Conservation (phyloP, 75 land plant species). For the Pinus albicaulis region DNA sequence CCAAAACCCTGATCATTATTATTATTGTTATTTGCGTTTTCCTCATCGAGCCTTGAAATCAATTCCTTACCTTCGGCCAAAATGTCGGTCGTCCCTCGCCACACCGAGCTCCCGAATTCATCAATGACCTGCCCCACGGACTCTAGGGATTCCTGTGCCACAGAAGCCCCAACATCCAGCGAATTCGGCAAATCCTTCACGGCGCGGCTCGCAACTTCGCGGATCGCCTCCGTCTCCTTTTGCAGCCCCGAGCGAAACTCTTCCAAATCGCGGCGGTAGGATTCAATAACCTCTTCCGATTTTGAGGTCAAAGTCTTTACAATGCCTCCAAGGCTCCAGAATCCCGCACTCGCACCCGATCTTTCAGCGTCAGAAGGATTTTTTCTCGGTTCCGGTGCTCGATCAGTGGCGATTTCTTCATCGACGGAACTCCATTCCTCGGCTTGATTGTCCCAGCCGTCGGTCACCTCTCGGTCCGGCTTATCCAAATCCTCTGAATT, state of each 20-base stretch:
- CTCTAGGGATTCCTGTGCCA: slow-evolving; percentile 80
- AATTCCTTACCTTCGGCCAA: slow-evolving; percentile 63
- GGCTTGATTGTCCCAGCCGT: not conserved
- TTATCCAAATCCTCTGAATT: not conserved
- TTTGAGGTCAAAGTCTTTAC: slow-evolving; percentile 65
- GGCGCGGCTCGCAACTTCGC: slow-evolving; percentile 70
- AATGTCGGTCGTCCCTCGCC: slow-evolving; percentile 75
- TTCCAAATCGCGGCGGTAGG: slow-evolving; percentile 76
- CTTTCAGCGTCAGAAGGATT: not conserved
- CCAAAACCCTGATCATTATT: not conserved
- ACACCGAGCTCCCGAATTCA: slow-evolving; percentile 69
- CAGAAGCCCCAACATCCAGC: slow-evolving; percentile 75
- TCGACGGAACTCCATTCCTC: not conserved
- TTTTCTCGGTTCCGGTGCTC: not conserved
- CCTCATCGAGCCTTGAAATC: not conserved
- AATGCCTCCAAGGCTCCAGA: slow-evolving; percentile 74
- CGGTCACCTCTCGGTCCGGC: not conserved
- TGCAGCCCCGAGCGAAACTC: slow-evolving; percentile 84
- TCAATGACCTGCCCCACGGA: slow-evolving; percentile 80
- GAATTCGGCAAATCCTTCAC: slow-evolving; percentile 68
- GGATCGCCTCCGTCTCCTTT: slow-evolving; percentile 70
- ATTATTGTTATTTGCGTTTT: not conserved
- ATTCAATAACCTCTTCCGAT: slow-evolving; percentile 76
- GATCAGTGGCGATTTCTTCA: not conserved
- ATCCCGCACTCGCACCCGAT: not conserved